Base-by-base conservation (phyloP, 345 rosid genomes). In the Viola odorata region DNA sequence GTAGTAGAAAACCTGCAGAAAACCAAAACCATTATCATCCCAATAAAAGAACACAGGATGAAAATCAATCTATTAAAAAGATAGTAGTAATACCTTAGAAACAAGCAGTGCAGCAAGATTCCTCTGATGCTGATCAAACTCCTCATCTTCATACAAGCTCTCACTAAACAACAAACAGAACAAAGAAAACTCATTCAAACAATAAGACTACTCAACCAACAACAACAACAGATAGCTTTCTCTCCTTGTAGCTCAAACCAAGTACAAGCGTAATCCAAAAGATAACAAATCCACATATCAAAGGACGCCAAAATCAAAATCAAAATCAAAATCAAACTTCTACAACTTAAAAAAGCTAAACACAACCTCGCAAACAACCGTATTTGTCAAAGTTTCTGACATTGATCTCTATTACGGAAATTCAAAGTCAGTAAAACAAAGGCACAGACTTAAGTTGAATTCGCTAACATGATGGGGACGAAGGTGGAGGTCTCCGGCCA, bases 401-500 rank as follows among this genome's bases (percentile, higher is more conserved):
- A 3, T 10, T 47, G n/a, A 1, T n/a, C 11, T 4, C 50, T 4
- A 47, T n/a, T n/a, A 42, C 8, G 11, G n/a, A 47, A 3, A 47
- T 4, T 10, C 50, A 47, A 7, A 12, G 13, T 9, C 12, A 44
- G 4, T 39, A 13, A 45, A 12, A n/a, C 40, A 39, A 16, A 23
- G 32, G 32, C n/a, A n/a, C 32, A 23, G 32, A 23, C 32, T 23
- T 23, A 23, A 0, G 32, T 23, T 23, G 32, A 23, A 23, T 23
- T 23, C 32, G 32, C 32, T 58, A 83, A 95, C 99, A 95, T 91
- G 50, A 88, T 82, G 16, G 99, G 92, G 16, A 95, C 96, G 75
- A 95, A 91, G 47, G 99, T 95, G 50, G 99, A 95, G 81, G 91
- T 95, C 91, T 95, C 99, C 0, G 98, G 99, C 98, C 99, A 95